Conservation (phyloP, 2,329 filamentous ascomycete species). For the Emergomyces pasteurianus region DNA sequence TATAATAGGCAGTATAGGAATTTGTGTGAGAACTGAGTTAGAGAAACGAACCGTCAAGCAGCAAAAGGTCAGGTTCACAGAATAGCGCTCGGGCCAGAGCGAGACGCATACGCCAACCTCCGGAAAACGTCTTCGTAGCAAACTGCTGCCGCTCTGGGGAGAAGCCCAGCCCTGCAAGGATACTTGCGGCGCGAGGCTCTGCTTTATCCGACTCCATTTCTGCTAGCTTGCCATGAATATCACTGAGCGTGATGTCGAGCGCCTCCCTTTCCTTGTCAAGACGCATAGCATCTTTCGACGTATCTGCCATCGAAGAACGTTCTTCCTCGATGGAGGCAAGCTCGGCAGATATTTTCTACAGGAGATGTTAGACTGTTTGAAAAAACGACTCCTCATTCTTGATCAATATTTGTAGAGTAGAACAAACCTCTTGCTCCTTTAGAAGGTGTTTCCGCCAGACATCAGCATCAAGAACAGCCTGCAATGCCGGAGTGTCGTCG, state of each 20-base stretch:
- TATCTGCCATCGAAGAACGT: constrained; percentile 72
- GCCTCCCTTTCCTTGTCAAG: constrained; percentile 82
- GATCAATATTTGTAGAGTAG: neutral
- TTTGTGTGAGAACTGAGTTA: neutral
- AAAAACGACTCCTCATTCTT: constrained; percentile 5
- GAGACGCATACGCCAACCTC: constrained; percentile 98
- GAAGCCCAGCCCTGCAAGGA: constrained; percentile 93
- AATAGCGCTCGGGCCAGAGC: constrained; percentile 90
- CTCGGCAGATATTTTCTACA: constrained; percentile 61
- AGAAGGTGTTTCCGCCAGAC: constrained; percentile 96
- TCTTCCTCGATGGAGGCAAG: constrained; percentile 67
- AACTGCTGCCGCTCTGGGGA: constrained; percentile 83
- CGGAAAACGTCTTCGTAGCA: constrained; percentile 94
- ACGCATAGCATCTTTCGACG: constrained; percentile 73
- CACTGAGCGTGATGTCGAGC: constrained; percentile 77
- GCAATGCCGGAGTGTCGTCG: constrained; percentile 87
- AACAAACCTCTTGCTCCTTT: constrained; percentile 66
- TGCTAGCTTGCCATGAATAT: constrained; percentile 80
- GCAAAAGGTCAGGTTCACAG: constrained; percentile 88
- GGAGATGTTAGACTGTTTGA: neutral
- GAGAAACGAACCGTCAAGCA: constrained; percentile 56
- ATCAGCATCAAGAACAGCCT: constrained; percentile 92
- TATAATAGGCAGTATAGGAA: neutral
- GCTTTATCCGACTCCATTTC: constrained; percentile 99
- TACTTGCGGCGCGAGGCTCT: constrained; percentile 87